Evolutionary conservation across 2,329 filamentous ascomycete species (phyloP), one percentile per base, ranked within the genome.

Genomic region (Diaporthe citrichinensis): DNA sequence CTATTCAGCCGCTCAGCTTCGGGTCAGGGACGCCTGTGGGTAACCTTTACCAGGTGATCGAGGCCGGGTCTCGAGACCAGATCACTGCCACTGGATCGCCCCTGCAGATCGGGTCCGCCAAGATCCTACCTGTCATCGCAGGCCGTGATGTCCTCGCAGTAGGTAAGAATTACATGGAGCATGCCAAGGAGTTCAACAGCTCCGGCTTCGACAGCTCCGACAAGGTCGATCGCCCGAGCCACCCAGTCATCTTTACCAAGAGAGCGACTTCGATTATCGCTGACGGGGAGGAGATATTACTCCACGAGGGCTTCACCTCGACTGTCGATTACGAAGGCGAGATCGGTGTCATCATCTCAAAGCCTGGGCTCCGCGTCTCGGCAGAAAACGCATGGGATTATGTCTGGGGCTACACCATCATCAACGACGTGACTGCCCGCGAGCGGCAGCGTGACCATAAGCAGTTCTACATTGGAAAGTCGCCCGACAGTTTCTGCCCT

Each of bases 401-500:
- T 15, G 34, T 59, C 10, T 59, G 57, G 57, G 57, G 57, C 3
- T 59, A n/a, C 23, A 59, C 57, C 34, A 59, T 59, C 34, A 59
- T 59, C 57, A 59, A 59, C 34, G 57, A 59, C 34, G 34, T 59
- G 23, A 59, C 57, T 8, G 57, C 57, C 34, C 57, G 57, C 23
- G 57, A 59, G 34, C 57, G 57, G 34, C 57, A 59, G 57, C 57
- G 57, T n/a, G 57, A 59, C 57, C 57, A 59, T 14, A 59, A 59
- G 5, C 57, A 59, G 34, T 59, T 59, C 57, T 59, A 59, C 8
- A 59, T 59, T 59, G 57, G 57, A 25, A 59, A 59, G 57, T 59
- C 57, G 10, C 12, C 57, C 23, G 57, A 59, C 23, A 59, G 20
- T 41, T 59, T 59, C 23, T 59, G 57, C 57, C 57, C 57, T 14